Conservation (phyloP, 805 yeast species). For the Ogataea ramenticola region DNA sequence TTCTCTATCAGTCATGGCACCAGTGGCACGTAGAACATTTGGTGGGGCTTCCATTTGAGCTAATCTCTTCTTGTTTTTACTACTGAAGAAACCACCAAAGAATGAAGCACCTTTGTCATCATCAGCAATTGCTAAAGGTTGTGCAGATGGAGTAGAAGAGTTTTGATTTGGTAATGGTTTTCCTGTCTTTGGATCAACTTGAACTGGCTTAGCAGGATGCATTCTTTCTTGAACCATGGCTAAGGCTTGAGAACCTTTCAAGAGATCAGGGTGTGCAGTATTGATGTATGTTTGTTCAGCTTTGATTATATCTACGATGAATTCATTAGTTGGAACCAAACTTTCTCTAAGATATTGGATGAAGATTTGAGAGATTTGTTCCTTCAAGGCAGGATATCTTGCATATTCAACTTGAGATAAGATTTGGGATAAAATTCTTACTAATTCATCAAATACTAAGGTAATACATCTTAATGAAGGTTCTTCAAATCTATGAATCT, state of each 20-base stretch:
- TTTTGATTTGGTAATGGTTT: constrained; percentile 52
- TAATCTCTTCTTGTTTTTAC: constrained; percentile 87
- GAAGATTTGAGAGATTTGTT: constrained; percentile 73
- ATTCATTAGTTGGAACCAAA: constrained; percentile 75
- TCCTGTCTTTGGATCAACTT: constrained; percentile 85
- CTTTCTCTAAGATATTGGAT: constrained; percentile 74
- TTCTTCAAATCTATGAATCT: constrained; percentile 88
- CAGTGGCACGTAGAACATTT: constrained; percentile 85
- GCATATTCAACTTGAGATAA: constrained; percentile 73
- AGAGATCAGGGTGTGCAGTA: constrained; percentile 95
- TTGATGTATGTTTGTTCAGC: constrained; percentile 93
- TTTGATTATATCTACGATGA: constrained; percentile 74
- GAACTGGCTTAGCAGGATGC: constrained; percentile 67
- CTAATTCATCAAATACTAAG: constrained; percentile 89
- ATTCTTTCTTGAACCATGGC: constrained; percentile 82
- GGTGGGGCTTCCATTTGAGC: constrained; percentile 98
- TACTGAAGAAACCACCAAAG: constrained; percentile 91
- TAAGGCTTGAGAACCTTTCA: constrained; percentile 94
- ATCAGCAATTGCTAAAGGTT: constrained; percentile 23
- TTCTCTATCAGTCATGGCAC: constrained; percentile 90
- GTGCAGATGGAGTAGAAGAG: constrained; percentile 14
- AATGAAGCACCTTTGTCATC: constrained; percentile 66
- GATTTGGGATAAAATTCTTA: constrained; percentile 80
- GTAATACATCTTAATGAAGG: constrained; percentile 85
- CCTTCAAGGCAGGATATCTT: constrained; percentile 88